Conservation (phyloP, 768 basidiomycete species). For the Hygrophoropsis aurantiaca region DNA sequence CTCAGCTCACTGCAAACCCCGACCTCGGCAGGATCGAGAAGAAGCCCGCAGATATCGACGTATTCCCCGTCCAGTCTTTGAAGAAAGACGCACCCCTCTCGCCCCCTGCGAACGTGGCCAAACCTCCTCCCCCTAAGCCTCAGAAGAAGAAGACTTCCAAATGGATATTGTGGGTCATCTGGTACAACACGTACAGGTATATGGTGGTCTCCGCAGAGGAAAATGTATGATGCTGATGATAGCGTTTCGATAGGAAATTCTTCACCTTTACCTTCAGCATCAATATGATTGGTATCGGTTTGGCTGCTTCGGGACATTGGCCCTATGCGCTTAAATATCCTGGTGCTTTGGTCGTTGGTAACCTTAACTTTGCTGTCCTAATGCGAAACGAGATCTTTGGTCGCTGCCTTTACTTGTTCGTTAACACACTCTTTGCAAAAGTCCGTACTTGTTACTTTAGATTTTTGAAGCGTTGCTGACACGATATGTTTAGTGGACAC, state of each 20-base stretch:
- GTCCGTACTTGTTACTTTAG: slow-evolving; percentile 16
- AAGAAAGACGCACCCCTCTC: slow-evolving; percentile 42
- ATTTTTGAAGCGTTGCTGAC: slow-evolving; percentile 1
- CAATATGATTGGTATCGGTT: slow-evolving; percentile 58
- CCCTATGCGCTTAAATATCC: slow-evolving; percentile 64
- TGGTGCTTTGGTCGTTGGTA: slow-evolving; percentile 73
- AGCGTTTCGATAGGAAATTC: slow-evolving; percentile 54
- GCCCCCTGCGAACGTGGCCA: slow-evolving; percentile 34
- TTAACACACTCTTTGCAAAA: slow-evolving; percentile 80
- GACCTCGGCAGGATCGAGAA: slow-evolving; percentile 39
- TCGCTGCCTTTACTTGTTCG: slow-evolving; percentile 66
- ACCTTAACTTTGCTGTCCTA: slow-evolving; percentile 69
- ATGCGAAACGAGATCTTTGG: slow-evolving; percentile 84
- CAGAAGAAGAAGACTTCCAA: slow-evolving; percentile 57
- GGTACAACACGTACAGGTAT: slow-evolving; percentile 81
- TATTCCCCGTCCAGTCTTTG: slow-evolving; percentile 33
- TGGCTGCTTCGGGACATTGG: slow-evolving; percentile 67
- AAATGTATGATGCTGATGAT: slow-evolving; percentile 1
- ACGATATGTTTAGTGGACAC: slow-evolving; percentile 55
- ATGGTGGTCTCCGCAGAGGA: neutral
- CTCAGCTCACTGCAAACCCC: slow-evolving; percentile 25
- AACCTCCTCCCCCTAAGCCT: slow-evolving; percentile 36
- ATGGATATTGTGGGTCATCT: slow-evolving; percentile 62
- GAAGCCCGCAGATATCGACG: slow-evolving; percentile 29
- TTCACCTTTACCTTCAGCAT: slow-evolving; percentile 60